Evolutionary conservation across 345 rosid species (phyloP).

Genomic region (Citrus trifoliata): DNA sequence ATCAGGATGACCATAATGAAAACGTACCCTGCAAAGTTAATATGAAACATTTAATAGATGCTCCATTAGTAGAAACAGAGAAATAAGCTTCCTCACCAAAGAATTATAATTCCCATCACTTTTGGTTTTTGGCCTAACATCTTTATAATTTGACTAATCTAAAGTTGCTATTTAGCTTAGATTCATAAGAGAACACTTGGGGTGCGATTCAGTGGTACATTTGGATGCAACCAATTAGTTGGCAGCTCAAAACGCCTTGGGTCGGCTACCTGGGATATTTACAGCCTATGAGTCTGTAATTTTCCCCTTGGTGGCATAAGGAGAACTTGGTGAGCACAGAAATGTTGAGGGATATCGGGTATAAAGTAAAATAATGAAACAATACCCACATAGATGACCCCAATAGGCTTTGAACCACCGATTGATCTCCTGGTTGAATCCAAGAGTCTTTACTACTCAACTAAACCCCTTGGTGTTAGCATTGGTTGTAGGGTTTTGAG

Average conservation of each 20-base stretch:
- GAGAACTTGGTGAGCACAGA: too few relatives aligned
- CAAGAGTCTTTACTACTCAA: too few relatives aligned
- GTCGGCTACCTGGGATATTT: not conserved
- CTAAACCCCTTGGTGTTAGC: too few relatives aligned
- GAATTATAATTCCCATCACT: not conserved
- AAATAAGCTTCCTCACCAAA: not conserved
- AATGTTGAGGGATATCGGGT: not conserved
- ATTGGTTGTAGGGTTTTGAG: too few relatives aligned
- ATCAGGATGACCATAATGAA: constrained; percentile 99
- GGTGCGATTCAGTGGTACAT: not conserved
- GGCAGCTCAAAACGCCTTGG: not conserved
- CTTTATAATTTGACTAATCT: not conserved
- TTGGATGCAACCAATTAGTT: not conserved
- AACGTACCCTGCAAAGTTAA: constrained; percentile 70
- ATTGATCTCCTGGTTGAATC: too few relatives aligned
- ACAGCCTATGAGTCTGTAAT: not conserved
- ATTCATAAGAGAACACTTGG: not conserved
- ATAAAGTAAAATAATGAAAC: too few relatives aligned
- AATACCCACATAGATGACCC: too few relatives aligned
- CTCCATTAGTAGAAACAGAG: constrained; percentile 7
- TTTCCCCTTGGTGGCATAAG: too few relatives aligned
- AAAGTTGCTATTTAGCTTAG: not conserved
- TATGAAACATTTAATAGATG: constrained; percentile 13
- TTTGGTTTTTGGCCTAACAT: not conserved
- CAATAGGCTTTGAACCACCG: too few relatives aligned